phyloP scores from a whole-genome alignment of 2,329 filamentous ascomycete species.

The Dactylonectria estremocensis region DNA sequence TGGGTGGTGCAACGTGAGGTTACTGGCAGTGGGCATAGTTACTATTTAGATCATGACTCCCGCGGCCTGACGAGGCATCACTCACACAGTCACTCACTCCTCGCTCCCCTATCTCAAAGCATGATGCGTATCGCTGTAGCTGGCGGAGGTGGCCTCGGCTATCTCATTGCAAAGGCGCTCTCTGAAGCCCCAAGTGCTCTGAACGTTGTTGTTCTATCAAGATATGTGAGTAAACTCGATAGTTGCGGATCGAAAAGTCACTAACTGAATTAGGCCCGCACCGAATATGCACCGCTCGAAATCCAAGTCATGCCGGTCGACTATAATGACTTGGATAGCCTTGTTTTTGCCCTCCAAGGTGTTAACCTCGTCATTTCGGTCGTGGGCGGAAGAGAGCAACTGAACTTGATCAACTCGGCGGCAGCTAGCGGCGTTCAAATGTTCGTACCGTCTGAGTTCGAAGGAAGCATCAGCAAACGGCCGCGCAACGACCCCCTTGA shows the following conservation, averaged over 20 bases:
- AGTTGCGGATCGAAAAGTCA: neutral
- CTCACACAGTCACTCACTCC: constrained; percentile 20
- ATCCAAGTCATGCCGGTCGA: constrained; percentile 80
- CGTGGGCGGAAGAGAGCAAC: constrained; percentile 75
- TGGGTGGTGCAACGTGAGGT: constrained; percentile 23
- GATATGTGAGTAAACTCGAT: constrained; percentile 54
- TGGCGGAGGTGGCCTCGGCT: constrained; percentile 62
- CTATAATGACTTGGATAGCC: constrained; percentile 71
- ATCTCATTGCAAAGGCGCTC: constrained; percentile 67
- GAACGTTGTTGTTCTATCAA: constrained; percentile 79
- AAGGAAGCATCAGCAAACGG: constrained; percentile 73
- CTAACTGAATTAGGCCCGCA: constrained; percentile 62
- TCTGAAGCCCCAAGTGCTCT: constrained; percentile 72
- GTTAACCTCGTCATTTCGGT: constrained; percentile 84
- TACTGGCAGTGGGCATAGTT: constrained; percentile 7
- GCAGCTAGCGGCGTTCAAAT: constrained; percentile 74
- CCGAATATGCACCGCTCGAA: constrained; percentile 67
- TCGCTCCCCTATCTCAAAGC: constrained; percentile 1
- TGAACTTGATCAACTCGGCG: constrained; percentile 81
- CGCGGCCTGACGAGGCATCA: constrained; percentile 35
- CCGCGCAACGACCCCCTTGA: constrained; percentile 72
- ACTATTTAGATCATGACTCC: constrained; percentile 42
- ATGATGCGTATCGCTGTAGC: constrained; percentile 66
- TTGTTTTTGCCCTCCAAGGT: constrained; percentile 78
- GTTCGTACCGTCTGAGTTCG: constrained; percentile 84